phyloP scores from a whole-genome alignment of 2,329 filamentous ascomycete genomes.

The Colletotrichum australisinense region DNA sequence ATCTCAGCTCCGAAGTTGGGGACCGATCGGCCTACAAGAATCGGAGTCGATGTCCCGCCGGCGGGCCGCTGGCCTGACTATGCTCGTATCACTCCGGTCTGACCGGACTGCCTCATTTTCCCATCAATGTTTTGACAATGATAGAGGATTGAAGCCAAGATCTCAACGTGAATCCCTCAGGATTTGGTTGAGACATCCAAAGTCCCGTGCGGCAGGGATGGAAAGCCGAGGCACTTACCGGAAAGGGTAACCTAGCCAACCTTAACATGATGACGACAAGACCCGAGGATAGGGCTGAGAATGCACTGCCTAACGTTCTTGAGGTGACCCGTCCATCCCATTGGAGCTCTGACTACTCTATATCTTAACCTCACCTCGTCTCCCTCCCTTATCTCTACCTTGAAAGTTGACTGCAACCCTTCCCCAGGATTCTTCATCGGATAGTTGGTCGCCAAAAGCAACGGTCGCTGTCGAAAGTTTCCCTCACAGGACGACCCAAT shows the following conservation, averaged over 20 bases:
- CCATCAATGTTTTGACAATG: not conserved
- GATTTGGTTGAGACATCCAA: not conserved
- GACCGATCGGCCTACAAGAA: not conserved
- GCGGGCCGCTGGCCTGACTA: not conserved
- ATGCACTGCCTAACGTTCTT: constrained; percentile 1
- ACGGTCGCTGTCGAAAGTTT: not conserved
- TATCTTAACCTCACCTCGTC: constrained; percentile 4
- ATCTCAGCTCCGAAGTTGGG: not conserved
- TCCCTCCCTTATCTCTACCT: not conserved
- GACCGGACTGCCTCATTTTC: not conserved
- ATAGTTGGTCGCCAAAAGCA: not conserved
- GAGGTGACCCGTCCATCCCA: constrained; percentile 27
- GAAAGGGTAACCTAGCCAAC: constrained; percentile 16
- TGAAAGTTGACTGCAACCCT: not conserved
- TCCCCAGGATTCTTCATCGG: not conserved
- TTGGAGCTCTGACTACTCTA: constrained; percentile 12
- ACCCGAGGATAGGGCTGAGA: constrained; percentile 21
- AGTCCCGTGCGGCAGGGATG: constrained; percentile 1
- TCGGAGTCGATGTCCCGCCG: not conserved
- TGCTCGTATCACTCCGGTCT: not conserved
- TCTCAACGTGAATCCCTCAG: not conserved
- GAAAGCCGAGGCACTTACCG: constrained; percentile 20
- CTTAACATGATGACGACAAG: constrained; percentile 16
- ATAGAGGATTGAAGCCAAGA: not conserved
- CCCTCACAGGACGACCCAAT: not conserved